Evolutionary conservation across 2,329 filamentous ascomycete species (phyloP).

Genomic region (Tolypocladium tundrense): DNA sequence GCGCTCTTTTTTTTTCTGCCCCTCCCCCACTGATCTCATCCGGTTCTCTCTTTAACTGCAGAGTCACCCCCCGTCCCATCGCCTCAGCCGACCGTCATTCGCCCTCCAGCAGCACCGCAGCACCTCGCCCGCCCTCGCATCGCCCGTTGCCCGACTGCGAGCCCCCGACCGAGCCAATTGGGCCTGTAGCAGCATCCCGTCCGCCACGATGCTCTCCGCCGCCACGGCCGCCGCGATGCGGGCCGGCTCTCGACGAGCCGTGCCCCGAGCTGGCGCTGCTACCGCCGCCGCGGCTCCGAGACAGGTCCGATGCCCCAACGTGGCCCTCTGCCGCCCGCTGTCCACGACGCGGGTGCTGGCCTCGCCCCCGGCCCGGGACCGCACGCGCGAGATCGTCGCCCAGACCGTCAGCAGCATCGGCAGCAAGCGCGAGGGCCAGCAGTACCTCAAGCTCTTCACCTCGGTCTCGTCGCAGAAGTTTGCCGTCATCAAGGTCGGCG

Average conservation of each 20-base stretch:
- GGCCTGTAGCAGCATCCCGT: constrained; percentile 4
- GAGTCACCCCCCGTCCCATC: not conserved
- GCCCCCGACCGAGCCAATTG: constrained; percentile 12
- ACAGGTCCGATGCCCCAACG: constrained; percentile 12
- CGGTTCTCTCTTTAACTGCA: not conserved
- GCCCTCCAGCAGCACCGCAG: not conserved
- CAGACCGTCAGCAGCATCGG: constrained; percentile 84
- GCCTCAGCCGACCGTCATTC: not conserved
- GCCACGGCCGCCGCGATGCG: constrained; percentile 27
- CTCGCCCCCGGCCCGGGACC: constrained; percentile 12
- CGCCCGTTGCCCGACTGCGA: not conserved
- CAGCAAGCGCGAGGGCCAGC: constrained; percentile 90
- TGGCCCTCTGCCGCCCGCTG: constrained; percentile 12
- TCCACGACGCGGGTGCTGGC: constrained; percentile 2
- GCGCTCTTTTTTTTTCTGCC: constrained; percentile 7
- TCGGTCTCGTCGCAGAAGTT: constrained; percentile 96
- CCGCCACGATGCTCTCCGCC: constrained; percentile 30
- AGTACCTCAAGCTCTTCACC: constrained; percentile 95
- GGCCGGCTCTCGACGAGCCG: constrained; percentile 31
- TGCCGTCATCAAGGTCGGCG: constrained; percentile 96
- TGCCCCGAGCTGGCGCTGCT: constrained; percentile 17
- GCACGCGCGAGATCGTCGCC: constrained; percentile 25
- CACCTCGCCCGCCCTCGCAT: not conserved
- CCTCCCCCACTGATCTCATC: constrained; percentile 3
- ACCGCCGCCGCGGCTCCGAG: constrained; percentile 10